Base-by-base conservation (phyloP, 1,284 basidiomycete species). In the Bothia castanella region DNA sequence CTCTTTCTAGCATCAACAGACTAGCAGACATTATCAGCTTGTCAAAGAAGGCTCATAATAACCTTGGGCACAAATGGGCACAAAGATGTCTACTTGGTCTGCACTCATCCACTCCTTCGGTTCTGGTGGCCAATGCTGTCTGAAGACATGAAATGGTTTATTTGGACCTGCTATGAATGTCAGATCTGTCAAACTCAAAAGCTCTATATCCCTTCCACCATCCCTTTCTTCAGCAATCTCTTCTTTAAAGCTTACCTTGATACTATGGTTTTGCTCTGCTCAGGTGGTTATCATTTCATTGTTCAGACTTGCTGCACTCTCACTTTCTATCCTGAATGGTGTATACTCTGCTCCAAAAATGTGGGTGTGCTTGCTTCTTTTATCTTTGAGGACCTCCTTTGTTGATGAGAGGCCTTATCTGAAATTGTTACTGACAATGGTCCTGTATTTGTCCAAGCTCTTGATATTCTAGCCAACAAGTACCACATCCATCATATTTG, bases 401-500 rank as follows among this genome's bases (percentile, higher is more conserved):
- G 49, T 30, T 1, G 37, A 11, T 50, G 39, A 56, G 43, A 43
- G n/a, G 8, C 47, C 5, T 5, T 58, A n/a, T n/a, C n/a, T n/a
- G n/a, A n/a, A n/a, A n/a, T n/a, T n/a, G n/a, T n/a, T n/a, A n/a
- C n/a, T n/a, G n/a, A n/a, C n/a, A n/a, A n/a, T n/a, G n/a, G n/a
- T n/a, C n/a, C n/a, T n/a, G n/a, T n/a, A n/a, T n/a, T n/a, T n/a
- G n/a, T n/a, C n/a, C n/a, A n/a, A n/a, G n/a, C n/a, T n/a, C n/a
- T n/a, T n/a, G n/a, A n/a, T n/a, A n/a, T n/a, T n/a, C n/a, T n/a
- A n/a, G n/a, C n/a, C n/a, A n/a, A n/a, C n/a, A n/a, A n/a, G n/a
- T 77, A 75, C 45, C 39, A 61, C 3, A 68, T 79, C 12, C 36
- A 52, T n/a, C n/a, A n/a, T n/a, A n/a, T n/a, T n/a, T n/a, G n/a